Base-by-base conservation (phyloP, 768 basidiomycete species). In the Butyriboletus loyo region DNA sequence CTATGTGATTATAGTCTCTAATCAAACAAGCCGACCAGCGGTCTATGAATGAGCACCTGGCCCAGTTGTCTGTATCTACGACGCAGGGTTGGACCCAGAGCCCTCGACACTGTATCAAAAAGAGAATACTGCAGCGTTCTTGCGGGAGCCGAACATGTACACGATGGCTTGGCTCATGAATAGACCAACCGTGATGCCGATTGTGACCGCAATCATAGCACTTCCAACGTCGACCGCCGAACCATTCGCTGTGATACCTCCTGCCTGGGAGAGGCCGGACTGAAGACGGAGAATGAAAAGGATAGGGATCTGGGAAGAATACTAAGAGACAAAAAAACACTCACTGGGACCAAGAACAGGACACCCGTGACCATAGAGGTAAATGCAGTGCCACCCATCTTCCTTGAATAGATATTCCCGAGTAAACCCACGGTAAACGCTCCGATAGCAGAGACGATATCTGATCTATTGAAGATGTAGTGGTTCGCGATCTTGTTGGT, bases 281-380 rank as follows among this genome's bases (percentile, higher is more conserved):
- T 91, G 57, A 43, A 38, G 42, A 30, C 7, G 41, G 22, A 35
- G 9, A 57, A 42, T 24, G 17, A 50, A 15, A 15, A 48, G 27
- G 52, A 9, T 42, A 38, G 46, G 42, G 41, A 49, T 46, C 14
- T 11, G 19, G 22, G 37, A 37, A 39, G 19, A 49, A 37, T 17
- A 19, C n/a, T 11, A 7, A 56, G 17, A 21, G 13, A 51, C 9
- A 40, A 32, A 58, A 40, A 32, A 58, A 45, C 19, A 78, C 86
- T 67, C 66, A 92, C 90, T 13, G 92, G 92, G 24, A 94, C 89
- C 54, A 93, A 73, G 70, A 94, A 91, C 56, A 92, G 68, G 6
- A 94, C 89, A 35, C 90, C 91, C 24, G 91, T 88, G 36, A 92
- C 89, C 92, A 94, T 94, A 2, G 85, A 85, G 10, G 90, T 91